Evolutionary conservation across 129 eudicot genomes (phyloP), one percentile per base, ranked within the genome.

Genomic region (Lonicera japonica): DNA sequence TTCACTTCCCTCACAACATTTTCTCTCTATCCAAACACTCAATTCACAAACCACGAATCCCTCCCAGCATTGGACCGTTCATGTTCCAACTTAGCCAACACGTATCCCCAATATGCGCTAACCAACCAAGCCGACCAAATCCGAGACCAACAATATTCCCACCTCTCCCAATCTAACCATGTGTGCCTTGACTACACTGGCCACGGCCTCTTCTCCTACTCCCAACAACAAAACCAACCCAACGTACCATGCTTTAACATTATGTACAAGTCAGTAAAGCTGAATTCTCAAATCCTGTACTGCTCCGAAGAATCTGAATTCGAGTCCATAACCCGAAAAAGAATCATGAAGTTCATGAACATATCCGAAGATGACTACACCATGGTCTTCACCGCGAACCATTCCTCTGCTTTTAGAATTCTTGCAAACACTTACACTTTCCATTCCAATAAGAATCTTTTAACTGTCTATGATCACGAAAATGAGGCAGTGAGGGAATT

Each of bases 41-140:
- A 19, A 40, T 82, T 82, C 75, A 82, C 88, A 0, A 78, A 82
- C 53, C 88, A 75, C 15, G 84, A 82, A 24, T 74, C 84, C 47
- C 67, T 82, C 50, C 83, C 88, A 8, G 45, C 80, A 12, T 13
- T 60, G 50, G 23, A 45, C 13, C 75, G 74, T n/a, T 66, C 75
- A 3, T 71, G 70, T 45, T 60, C 66, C 5, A 17, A 34, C 23
- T 75, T 82, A 29, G 58, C 21, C n/a, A 58, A 46, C 16, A 59
- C 83, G 5, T 74, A 48, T 58, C 78, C 83, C 13, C 61, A 70
- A 17, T 82, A 57, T 62, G 52, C 60, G 1, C 20, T 23, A 23
- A 77, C 84, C 5, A 43, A 52, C 55, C 78, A 74, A 43, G 88
- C 81, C 17, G 88, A 82, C 47, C 29, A 73, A 55, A 62, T 78